These are phyloP conservation scores for Magnusiomyces suaveolens DNA, from an alignment of 1,139 yeast species.

Conservation along the genomic window DNA sequence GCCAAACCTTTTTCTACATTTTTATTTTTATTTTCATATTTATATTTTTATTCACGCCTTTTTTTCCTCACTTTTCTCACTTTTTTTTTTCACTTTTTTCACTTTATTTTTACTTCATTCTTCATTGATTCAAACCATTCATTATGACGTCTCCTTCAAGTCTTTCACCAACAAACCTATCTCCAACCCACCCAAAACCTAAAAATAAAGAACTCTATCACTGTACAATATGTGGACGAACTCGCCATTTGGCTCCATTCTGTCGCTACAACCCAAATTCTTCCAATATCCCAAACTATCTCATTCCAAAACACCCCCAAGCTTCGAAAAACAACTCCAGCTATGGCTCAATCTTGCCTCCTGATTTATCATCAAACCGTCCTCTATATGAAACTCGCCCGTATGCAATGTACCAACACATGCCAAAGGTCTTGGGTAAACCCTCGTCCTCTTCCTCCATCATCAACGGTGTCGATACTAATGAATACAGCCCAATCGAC, in stretches of 20 bases:
- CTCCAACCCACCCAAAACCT: background rate
- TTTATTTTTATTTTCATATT: too few species aligned
- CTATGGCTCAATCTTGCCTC: background rate
- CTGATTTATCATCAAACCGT: background rate
- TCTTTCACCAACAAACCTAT: background rate
- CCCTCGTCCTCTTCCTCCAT: background rate
- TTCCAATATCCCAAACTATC: too few species aligned
- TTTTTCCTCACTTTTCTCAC: background rate
- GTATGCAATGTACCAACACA: background rate
- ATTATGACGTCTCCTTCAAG: too few species aligned
- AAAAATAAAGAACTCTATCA: background rate
- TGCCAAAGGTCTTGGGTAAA: background rate
- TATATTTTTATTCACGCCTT: too few species aligned
- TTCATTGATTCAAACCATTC: background rate
- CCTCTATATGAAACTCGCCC: background rate
- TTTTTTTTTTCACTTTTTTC: background rate
- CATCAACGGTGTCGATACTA: background rate
- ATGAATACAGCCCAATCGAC: background rate
- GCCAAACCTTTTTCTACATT: background rate
- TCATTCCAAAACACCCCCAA: too few species aligned
- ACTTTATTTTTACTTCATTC: background rate
- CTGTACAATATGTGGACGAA: constrained; percentile 1
- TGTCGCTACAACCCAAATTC: background rate
- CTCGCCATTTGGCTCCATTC: background rate
- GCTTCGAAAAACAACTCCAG: background rate